These are phyloP conservation scores for Melastoma malabathricum DNA, from an alignment of 345 rosid genomes.

Conservation along the genomic window DNA sequence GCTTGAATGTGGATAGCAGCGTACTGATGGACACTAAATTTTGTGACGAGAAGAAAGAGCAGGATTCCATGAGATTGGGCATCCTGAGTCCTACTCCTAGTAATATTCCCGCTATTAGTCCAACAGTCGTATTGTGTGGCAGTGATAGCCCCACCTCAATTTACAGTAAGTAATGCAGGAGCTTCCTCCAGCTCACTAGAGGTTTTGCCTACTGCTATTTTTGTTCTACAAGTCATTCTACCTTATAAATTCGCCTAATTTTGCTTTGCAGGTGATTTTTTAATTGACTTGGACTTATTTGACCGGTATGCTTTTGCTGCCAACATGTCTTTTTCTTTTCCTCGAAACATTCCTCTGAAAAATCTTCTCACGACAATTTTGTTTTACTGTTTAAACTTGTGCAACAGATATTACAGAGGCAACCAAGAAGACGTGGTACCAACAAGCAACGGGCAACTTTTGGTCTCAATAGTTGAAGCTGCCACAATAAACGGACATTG, in stretches of 20 bases:
- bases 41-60: slow-evolving; percentile 35
- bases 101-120: slow-evolving; percentile 37
- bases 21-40: slow-evolving; percentile 22
- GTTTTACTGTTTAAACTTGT: no score
- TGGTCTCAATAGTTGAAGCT: slow-evolving; percentile 11
- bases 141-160: slow-evolving; percentile 55
- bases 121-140: slow-evolving; percentile 42
- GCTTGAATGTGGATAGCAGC: slow-evolving; percentile 18
- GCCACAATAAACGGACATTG: slow-evolving; percentile 13
- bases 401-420: slow-evolving; percentile 21
- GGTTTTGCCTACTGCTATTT: neutral
- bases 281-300: slow-evolving; percentile 45
- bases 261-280: slow-evolving; percentile 48
- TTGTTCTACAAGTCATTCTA: neutral
- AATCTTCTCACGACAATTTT: neutral
- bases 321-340: slow-evolving; percentile 1
- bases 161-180: slow-evolving; percentile 29
- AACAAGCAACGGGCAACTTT: no score
- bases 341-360: neutral
- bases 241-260: neutral
- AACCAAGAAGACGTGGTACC: slow-evolving; percentile 35
- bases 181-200: neutral
- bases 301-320: slow-evolving; percentile 26
- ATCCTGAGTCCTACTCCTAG: slow-evolving; percentile 14
- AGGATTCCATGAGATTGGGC: slow-evolving; percentile 14